A percentile compares a stretch with the other conserved stretches of the same genome.
These are phyloP conservation scores for Penicillium sp. DNA, from an alignment of 2,329 filamentous ascomycete species.

Conservation along the genomic window DNA sequence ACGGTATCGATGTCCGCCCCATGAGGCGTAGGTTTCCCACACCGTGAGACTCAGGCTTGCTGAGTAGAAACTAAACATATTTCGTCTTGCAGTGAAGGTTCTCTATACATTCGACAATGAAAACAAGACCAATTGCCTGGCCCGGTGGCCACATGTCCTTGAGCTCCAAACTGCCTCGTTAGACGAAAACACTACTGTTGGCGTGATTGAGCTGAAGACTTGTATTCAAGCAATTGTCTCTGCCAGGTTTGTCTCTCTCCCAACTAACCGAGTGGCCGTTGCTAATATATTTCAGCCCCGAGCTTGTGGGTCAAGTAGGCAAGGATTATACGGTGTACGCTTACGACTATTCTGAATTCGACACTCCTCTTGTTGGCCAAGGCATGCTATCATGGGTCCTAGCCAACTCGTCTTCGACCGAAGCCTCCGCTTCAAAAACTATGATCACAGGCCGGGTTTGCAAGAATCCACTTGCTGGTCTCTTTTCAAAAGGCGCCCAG, in stretches of 20 bases:
- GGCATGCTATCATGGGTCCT: constrained; percentile 90
- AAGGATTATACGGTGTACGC: constrained; percentile 96
- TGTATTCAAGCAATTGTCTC: constrained; percentile 81
- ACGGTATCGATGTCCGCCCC: constrained; percentile 60
- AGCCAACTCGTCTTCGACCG: constrained; percentile 58
- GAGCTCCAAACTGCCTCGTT: constrained; percentile 78
- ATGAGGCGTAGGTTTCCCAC: constrained; percentile 65
- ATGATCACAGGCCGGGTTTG: constrained; percentile 85
- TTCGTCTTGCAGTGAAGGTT: constrained; percentile 73
- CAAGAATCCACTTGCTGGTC: constrained; percentile 73
- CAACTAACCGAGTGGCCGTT: background rate
- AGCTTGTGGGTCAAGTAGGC: constrained; percentile 72
- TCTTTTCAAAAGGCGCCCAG: constrained; percentile 77
- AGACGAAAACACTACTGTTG: constrained; percentile 79
- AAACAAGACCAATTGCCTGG: constrained; percentile 84
- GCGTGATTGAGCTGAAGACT: constrained; percentile 81
- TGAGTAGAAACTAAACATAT: constrained; percentile 18
- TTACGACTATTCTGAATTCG: constrained; percentile 93
- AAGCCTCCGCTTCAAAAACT: constrained; percentile 61
- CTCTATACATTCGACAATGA: constrained; percentile 94
- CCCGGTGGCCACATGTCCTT: constrained; percentile 77
- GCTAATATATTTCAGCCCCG: constrained; percentile 63
- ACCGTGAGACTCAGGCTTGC: background rate
- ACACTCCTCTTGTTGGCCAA: constrained; percentile 90
- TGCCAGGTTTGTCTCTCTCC: constrained; percentile 52